A percentile compares a stretch with the other conserved stretches of the same genome.
Evolutionary conservation across 257 asterid genomes (phyloP).

Genomic region (Linderniella brevidens): DNA sequence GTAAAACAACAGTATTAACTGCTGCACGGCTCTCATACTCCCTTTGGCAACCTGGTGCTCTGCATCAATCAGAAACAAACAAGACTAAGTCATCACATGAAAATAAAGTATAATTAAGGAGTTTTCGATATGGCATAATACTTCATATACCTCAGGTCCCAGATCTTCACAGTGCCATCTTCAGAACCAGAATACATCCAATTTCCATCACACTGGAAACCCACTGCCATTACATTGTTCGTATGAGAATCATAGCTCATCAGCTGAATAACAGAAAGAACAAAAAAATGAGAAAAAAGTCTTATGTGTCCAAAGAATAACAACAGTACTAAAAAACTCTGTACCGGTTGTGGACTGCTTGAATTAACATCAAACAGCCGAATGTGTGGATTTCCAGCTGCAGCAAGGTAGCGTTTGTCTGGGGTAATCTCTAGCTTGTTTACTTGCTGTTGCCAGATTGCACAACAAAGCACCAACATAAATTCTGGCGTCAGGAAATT

Average conservation of each 20-base stretch:
- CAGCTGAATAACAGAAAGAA: conserved; percentile 28
- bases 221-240: conserved; percentile 95
- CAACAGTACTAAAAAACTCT: not conserved
- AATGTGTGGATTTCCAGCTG: conserved; percentile 98
- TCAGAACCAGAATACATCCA: conserved; percentile 99
- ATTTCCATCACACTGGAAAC: conserved; percentile 92
- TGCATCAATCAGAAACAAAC: conserved; percentile 16
- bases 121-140: not conserved
- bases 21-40: conserved; percentile 99
- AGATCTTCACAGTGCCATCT: conserved; percentile 96
- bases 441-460: conserved; percentile 53
- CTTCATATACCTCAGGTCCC: conserved; percentile 70
- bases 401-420: conserved; percentile 75
- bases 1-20: conserved; percentile 92
- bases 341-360: conserved; percentile 78
- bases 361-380: conserved; percentile 83
- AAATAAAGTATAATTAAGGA: too few relatives aligned
- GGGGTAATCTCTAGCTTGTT: conserved; percentile 94
- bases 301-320: not conserved
- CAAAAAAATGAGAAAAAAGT: not conserved
- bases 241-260: conserved; percentile 97
- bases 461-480: not conserved
- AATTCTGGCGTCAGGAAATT: not conserved
- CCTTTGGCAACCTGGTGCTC: conserved; percentile 98
- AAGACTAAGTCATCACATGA: not conserved